These are phyloP conservation scores for Thielaviopsis cerberus DNA, from an alignment of 2,329 filamentous ascomycete genomes.

Conservation along the genomic window DNA sequence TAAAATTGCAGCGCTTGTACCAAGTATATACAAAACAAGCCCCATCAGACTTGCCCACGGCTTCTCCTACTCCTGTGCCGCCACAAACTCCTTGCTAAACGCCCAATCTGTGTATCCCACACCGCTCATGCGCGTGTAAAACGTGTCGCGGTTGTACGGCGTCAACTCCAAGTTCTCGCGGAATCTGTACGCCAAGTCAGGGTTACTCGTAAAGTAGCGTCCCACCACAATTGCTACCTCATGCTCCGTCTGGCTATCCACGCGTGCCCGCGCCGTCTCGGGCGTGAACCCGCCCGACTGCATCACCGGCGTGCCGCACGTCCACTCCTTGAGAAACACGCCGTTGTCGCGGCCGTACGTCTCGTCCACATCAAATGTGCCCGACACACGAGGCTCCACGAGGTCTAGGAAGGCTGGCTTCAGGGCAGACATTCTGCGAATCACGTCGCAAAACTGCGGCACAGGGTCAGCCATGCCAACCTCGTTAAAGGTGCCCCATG, in stretches of 20 bases:
- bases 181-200: slow-evolving; percentile 19
- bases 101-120: slow-evolving; percentile 5
- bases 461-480: slow-evolving; percentile 37
- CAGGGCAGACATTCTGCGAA: slow-evolving; percentile 30
- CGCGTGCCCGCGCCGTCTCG: slow-evolving; percentile 14
- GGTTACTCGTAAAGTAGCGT: slow-evolving; percentile 20
- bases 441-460: slow-evolving; percentile 38
- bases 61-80: neutral
- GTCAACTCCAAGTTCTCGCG: slow-evolving; percentile 15
- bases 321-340: neutral
- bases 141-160: slow-evolving; percentile 17
- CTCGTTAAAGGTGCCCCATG: slow-evolving; percentile 37
- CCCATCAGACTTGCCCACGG: neutral
- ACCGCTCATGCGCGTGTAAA: slow-evolving; percentile 16
- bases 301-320: slow-evolving; percentile 16
- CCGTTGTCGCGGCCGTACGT: slow-evolving; percentile 16
- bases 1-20: neutral
- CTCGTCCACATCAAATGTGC: slow-evolving; percentile 19
- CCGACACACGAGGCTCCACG: slow-evolving; percentile 34
- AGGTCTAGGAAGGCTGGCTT: slow-evolving; percentile 39
- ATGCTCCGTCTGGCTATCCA: slow-evolving; percentile 15
- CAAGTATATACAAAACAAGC: neutral
- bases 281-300: slow-evolving; percentile 18
- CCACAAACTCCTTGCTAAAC: slow-evolving; percentile 3
- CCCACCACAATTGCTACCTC: slow-evolving; percentile 18